phyloP scores from a whole-genome alignment of 768 basidiomycete genomes.

The Leccinum rimulosum region DNA sequence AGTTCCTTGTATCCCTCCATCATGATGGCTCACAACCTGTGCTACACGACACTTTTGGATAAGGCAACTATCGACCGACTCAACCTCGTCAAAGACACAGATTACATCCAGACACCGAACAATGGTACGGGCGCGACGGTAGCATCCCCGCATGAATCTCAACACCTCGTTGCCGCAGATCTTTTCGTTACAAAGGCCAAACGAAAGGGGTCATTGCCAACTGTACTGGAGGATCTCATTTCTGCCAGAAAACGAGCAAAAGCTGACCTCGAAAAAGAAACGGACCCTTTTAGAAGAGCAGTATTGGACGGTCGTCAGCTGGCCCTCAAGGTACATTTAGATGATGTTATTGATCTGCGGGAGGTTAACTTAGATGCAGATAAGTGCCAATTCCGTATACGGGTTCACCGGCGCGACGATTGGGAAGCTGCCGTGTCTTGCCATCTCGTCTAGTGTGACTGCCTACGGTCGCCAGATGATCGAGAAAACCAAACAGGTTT shows the following conservation, averaged over 20 bases:
- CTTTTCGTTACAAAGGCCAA: constrained; percentile 71
- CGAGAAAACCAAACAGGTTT: constrained; percentile 87
- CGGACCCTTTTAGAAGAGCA: constrained; percentile 94
- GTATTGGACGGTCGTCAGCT: constrained; percentile 97
- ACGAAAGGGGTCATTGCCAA: constrained; percentile 89
- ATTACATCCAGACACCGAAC: constrained; percentile 95
- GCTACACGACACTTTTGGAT: constrained; percentile 95
- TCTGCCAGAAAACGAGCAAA: constrained; percentile 93
- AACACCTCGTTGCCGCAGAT: constrained; percentile 47
- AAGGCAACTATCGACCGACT: constrained; percentile 75
- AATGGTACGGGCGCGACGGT: constrained; percentile 56
- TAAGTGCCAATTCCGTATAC: constrained; percentile 98
- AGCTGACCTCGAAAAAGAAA: constrained; percentile 93
- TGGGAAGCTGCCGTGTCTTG: constrained; percentile 92
- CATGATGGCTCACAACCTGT: constrained; percentile 99
- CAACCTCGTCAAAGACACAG: constrained; percentile 73
- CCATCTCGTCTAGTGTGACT: constrained; percentile 94
- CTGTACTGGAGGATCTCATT: constrained; percentile 90
- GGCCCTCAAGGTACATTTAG: constrained; percentile 73
- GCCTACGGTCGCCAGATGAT: constrained; percentile 99
- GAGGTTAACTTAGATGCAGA: constrained; percentile 47
- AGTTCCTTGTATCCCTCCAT: constrained; percentile 98
- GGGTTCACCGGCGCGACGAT: constrained; percentile 98
- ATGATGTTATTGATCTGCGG: neutral
- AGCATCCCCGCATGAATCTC: neutral